phyloP scores from a whole-genome alignment of 129 eudicot species.

The Glebionis coronaria region DNA sequence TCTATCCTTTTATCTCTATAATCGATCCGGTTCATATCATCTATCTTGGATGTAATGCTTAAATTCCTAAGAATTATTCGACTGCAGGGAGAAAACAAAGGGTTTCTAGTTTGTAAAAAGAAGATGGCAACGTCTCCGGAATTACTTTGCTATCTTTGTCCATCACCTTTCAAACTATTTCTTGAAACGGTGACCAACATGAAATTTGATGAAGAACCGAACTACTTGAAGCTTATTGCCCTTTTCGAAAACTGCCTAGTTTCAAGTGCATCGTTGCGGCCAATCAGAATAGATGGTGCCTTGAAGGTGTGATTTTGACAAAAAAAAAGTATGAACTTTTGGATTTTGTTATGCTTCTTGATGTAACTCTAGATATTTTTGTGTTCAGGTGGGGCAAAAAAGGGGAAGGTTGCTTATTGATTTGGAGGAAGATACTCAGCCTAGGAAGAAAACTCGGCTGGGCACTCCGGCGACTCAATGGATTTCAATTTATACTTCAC shows the following conservation, averaged over 20 bases:
- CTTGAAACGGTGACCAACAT: slow-evolving; percentile 71
- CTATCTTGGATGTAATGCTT: too few species aligned
- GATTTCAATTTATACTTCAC: slow-evolving; percentile 72
- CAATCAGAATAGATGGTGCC: slow-evolving; percentile 82
- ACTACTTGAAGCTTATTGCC: slow-evolving; percentile 64
- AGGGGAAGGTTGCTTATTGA: slow-evolving; percentile 62
- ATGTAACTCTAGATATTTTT: slow-evolving; percentile 10
- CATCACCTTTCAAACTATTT: slow-evolving; percentile 61
- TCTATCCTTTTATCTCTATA: too few species aligned
- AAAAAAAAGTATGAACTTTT: background rate
- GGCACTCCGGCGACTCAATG: slow-evolving; percentile 82
- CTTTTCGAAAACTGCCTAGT: slow-evolving; percentile 51
- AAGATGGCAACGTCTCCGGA: slow-evolving; percentile 88
- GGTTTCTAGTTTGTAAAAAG: slow-evolving; percentile 82
- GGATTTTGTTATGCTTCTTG: background rate
- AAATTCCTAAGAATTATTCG: too few species aligned
- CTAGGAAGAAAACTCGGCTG: slow-evolving; percentile 66
- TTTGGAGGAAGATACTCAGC: slow-evolving; percentile 66
- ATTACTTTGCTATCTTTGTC: slow-evolving; percentile 70
- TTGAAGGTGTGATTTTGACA: slow-evolving; percentile 45
- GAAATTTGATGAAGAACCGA: slow-evolving; percentile 89
- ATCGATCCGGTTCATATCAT: too few species aligned
- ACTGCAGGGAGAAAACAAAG: slow-evolving; percentile 84
- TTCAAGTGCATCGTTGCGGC: slow-evolving; percentile 52
- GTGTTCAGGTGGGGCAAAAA: slow-evolving; percentile 75